Evolutionary conservation across 495 filamentous ascomycete species (phyloP).

Genomic region (Xylaria longipes): DNA sequence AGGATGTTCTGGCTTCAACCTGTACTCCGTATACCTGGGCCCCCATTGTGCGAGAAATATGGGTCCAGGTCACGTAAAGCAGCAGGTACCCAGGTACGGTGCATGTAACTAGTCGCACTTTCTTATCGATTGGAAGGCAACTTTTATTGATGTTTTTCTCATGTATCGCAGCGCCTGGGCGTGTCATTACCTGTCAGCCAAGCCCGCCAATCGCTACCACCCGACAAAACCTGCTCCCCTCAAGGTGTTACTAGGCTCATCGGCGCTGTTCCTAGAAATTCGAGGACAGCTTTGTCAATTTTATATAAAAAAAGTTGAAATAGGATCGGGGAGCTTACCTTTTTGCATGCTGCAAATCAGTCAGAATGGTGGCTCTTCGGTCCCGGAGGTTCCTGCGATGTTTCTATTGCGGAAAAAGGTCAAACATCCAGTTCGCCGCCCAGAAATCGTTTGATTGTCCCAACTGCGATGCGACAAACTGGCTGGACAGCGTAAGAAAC

Average conservation of each 20-base stretch:
- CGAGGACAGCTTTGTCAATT: background rate
- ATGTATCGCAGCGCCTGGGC: background rate
- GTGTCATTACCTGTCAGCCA: constrained; percentile 1
- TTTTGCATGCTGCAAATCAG: constrained; percentile 10
- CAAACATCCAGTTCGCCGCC: constrained; percentile 59
- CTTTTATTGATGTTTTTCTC: background rate
- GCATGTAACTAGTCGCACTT: background rate
- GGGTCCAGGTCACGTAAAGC: no score
- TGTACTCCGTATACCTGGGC: background rate
- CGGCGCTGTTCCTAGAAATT: background rate
- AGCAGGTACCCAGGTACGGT: background rate
- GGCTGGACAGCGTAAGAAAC: constrained; percentile 68
- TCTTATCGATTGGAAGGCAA: background rate
- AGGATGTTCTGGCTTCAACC: background rate
- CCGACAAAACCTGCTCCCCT: constrained; percentile 12
- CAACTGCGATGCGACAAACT: constrained; percentile 81
- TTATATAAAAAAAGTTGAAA: background rate
- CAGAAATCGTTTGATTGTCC: constrained; percentile 69
- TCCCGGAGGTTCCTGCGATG: constrained; percentile 61
- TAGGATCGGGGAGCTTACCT: constrained; percentile 5
- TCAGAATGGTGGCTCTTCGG: constrained; percentile 44
- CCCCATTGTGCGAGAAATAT: background rate
- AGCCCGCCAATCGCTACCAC: constrained; percentile 5
- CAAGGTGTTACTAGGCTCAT: constrained; percentile 1
- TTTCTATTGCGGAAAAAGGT: constrained; percentile 77